phyloP scores from a whole-genome alignment of 106 monocot species.

The Gastrodia elata region DNA sequence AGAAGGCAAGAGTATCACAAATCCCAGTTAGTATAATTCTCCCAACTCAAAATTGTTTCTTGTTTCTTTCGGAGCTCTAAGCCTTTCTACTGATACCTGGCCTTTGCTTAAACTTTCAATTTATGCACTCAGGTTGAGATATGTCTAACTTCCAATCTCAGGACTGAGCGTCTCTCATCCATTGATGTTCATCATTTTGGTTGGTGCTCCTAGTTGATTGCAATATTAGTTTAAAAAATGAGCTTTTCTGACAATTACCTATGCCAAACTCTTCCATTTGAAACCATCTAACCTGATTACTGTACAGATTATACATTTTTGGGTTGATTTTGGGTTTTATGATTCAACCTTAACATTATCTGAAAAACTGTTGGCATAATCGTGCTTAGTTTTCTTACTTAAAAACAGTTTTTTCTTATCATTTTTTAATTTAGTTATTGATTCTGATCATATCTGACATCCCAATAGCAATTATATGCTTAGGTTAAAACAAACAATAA shows the following conservation, averaged over 20 bases:
- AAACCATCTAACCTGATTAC: no score
- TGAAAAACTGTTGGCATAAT: no score
- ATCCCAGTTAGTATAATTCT: slow-evolving; percentile 55
- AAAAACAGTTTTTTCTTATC: no score
- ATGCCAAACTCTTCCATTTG: no score
- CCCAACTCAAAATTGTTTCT: background rate
- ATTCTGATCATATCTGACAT: no score
- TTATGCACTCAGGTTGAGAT: slow-evolving; percentile 67
- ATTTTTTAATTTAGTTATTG: no score
- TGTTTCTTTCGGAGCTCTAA: background rate
- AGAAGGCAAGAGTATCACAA: slow-evolving; percentile 41
- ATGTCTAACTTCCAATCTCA: slow-evolving; percentile 86
- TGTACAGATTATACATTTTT: no score
- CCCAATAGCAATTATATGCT: background rate
- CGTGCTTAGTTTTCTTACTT: no score
- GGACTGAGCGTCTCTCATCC: slow-evolving; percentile 51
- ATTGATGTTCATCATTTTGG: slow-evolving; percentile 84
- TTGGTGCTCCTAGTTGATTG: slow-evolving; percentile 16
- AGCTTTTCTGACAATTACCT: background rate
- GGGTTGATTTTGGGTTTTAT: no score
- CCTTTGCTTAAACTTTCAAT: background rate
- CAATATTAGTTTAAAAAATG: background rate
- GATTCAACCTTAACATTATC: no score
- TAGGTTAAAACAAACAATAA: background rate
- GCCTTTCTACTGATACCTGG: background rate